Evolutionary conservation across 768 basidiomycete genomes (phyloP), one percentile per base, ranked within the genome.

Genomic region (Leccinellum luteum): DNA sequence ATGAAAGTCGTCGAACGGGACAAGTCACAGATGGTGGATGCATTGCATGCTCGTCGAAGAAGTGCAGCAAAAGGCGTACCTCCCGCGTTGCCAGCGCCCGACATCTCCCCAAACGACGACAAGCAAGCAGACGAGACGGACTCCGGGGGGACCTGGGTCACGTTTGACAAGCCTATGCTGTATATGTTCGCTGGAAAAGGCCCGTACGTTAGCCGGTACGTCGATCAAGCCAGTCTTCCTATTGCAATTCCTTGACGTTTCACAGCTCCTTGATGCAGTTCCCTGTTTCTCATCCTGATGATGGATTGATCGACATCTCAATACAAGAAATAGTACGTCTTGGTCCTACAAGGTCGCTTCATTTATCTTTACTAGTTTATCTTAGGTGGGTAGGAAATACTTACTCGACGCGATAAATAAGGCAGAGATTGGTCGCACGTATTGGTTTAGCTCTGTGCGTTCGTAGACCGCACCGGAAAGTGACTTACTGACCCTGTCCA

Each of bases 121-220:
- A 60, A 62, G 49, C 64, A 51, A n/a, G 27, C 21, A 3, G 62
- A 62, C 21, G 61, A 10, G 60, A 63, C 73, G 4, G 69, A 73
- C 21, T 70, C 79, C 3, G 76, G 81, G 35, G 70, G 85, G 2
- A 82, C 81, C n/a, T 92, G 92, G 92, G 79, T 82, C 44, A 81
- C 76, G 32, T 81, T 90, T 59, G 81, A 88, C 34, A 80, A 85
- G 56, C 86, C 89, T 13, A 68, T 91, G 25, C 63, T 87, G 13
- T 92, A 82, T 71, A 73, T 90, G 38, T 89, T 83, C 66, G 89
- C 86, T 6, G 91, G 92, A 6, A 87, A 91, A 71, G 87, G 88
- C 19, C 89, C 91, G 6, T 91, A 83, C 71, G 86, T 89, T 43
- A 81, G 78, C 53, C 77, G 84, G 87, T 86, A 64, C 55, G 75